Base-by-base conservation (phyloP, 169 alveolate species). In the Toxoplasma gondii region DNA sequence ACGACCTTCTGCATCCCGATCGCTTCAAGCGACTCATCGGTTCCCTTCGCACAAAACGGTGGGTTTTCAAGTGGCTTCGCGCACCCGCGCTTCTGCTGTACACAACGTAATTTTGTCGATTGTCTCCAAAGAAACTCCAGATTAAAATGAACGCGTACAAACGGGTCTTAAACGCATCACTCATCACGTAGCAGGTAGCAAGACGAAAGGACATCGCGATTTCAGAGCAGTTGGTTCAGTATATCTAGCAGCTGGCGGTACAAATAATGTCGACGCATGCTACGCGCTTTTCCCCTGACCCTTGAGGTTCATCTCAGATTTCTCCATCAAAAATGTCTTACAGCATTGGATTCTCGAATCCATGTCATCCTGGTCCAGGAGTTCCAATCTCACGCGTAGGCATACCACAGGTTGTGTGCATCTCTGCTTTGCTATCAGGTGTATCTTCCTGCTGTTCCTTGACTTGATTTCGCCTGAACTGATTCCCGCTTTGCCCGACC, bases 41-140 rank as follows among this genome's bases (percentile, higher is more conserved):
- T 12, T 82, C 90, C 34, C 90, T 82, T 22, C 53, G 90, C 36
- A 82, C 90, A 9, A 82, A 82, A 49, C 53, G 90, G 90, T 82
- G 41, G 41, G 67, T 17, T 7, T 12, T 49, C 58, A 12, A 49
- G 58, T 12, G 58, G 58, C 58, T 49, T 49, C 58, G 58, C 58
- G 58, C 4, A 49, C 58, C 58, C 4, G 58, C 58, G 12, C n/a
- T 49, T 49, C 58, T 49, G 58, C 12, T 49, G 58, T 12, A 12
- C 4, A 12, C 58, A 49, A 4, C 12, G 58, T 4, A 49, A 49
- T 4, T 4, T 49, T 49, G n/a, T n/a, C n/a, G n/a, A n/a, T 49
- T 49, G 58, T 4, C 58, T 4, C 58, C 34, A 5, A 69, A 69
- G n/a, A 17, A 10, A 29, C 81, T 69, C 38, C 81, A 24, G 34